Conservation (phyloP, 2,329 filamentous ascomycete species). For the Chaetoscypha palmicola region DNA sequence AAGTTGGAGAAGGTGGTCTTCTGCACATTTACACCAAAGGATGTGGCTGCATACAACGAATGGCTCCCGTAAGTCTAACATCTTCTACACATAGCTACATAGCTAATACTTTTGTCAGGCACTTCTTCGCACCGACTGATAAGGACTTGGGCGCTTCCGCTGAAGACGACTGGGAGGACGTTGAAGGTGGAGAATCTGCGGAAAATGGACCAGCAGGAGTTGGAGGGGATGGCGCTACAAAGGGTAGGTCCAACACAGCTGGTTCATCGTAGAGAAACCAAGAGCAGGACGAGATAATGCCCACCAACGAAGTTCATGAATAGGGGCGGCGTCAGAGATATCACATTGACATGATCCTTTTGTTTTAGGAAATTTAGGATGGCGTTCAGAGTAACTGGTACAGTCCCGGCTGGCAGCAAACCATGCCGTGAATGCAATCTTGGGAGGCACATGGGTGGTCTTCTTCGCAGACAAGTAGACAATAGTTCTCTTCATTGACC, state of each 20-base stretch:
- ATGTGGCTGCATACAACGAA: slow-evolving; percentile 64
- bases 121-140: slow-evolving; percentile 42
- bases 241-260: slow-evolving; percentile 4
- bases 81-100: not conserved
- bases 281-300: no score
- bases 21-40: slow-evolving; percentile 74
- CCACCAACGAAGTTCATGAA: no score
- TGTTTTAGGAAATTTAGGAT: no score
- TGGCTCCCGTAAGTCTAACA: slow-evolving; percentile 63
- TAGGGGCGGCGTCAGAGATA: no score
- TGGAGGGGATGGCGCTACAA: slow-evolving; percentile 4
- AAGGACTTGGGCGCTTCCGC: slow-evolving; percentile 6
- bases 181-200: slow-evolving; percentile 22
- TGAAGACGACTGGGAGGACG: slow-evolving; percentile 23
- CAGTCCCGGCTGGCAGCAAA: no score
- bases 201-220: slow-evolving; percentile 20
- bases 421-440: no score
- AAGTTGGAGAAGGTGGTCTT: slow-evolving; percentile 72
- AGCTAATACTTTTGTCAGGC: slow-evolving; percentile 20
- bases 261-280: not conserved
- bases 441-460: no score
- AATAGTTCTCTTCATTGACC: no score
- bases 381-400: no score
- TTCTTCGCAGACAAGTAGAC: no score
- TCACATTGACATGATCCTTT: no score